Evolutionary conservation across 345 rosid genomes (phyloP).

Genomic region (Nephelium lappaceum): DNA sequence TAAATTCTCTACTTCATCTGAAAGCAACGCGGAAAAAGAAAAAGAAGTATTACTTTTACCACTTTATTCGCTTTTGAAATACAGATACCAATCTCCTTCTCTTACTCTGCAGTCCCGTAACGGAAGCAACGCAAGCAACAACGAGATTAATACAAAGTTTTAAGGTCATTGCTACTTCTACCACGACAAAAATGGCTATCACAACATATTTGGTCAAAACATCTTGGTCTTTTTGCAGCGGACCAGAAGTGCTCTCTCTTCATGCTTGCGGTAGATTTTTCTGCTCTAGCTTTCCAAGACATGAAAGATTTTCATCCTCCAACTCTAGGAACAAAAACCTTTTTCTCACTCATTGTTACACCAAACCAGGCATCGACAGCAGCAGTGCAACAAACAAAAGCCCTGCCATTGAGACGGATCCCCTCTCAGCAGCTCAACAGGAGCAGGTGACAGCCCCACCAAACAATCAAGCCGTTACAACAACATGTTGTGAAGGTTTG

Average conservation of each 20-base stretch:
- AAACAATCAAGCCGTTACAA: background rate
- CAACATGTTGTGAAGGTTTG: constrained; percentile 39
- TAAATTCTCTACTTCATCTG: background rate
- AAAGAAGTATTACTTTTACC: background rate
- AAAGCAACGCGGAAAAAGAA: no score
- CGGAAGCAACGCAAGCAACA: no score
- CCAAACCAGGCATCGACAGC: background rate
- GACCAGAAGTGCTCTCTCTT: constrained; percentile 19
- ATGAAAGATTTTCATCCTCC: constrained; percentile 8
- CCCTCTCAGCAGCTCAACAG: constrained; percentile 16
- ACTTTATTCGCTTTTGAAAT: background rate
- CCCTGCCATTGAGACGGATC: constrained; percentile 15
- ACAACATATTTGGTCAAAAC: constrained; percentile 21
- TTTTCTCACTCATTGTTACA: constrained; percentile 33
- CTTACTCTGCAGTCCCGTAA: constrained; percentile 4
- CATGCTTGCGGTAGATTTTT: constrained; percentile 15
- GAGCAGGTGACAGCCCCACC: background rate
- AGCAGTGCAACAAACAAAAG: constrained; percentile 13
- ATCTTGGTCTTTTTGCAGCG: constrained; percentile 16
- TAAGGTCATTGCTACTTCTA: constrained; percentile 15
- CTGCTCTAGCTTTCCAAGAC: background rate
- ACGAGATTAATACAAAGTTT: no score
- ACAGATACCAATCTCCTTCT: constrained; percentile 3
- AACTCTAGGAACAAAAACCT: constrained; percentile 1
- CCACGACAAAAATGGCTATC: constrained; percentile 15